phyloP scores from a whole-genome alignment of 352 stramenopile species.

The Phytophthora hibernalis region DNA sequence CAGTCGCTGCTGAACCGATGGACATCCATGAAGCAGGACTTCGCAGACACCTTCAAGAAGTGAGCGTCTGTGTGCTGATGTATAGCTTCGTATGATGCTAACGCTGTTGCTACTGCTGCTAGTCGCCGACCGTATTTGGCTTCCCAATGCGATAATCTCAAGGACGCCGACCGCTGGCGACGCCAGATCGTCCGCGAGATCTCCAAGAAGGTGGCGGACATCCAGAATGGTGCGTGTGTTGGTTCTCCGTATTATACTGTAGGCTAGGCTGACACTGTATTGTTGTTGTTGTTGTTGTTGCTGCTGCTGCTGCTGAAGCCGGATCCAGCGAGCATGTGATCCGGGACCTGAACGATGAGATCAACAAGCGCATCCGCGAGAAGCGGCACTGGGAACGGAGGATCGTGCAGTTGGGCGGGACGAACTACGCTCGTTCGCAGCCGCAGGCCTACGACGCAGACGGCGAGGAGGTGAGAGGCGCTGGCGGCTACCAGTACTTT shows the following conservation, averaged over 20 bases:
- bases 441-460: slow-evolving; percentile 83
- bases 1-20: slow-evolving; percentile 99
- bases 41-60: slow-evolving; percentile 87
- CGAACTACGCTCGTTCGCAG: slow-evolving; percentile 88
- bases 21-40: slow-evolving; percentile 96
- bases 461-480: slow-evolving; percentile 67
- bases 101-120: slow-evolving; percentile 3
- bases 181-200: slow-evolving; percentile 96
- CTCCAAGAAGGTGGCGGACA: slow-evolving; percentile 94
- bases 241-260: not conserved
- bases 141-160: slow-evolving; percentile 94
- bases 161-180: slow-evolving; percentile 94
- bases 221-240: slow-evolving; percentile 91
- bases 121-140: slow-evolving; percentile 93
- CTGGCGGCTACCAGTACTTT: slow-evolving; percentile 96
- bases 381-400: slow-evolving; percentile 90
- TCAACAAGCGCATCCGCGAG: slow-evolving; percentile 98
- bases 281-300: slow-evolving; percentile 7
- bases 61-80: slow-evolving; percentile 30
- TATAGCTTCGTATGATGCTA: slow-evolving; percentile 1
- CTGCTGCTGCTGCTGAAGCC: slow-evolving; percentile 39
- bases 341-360: slow-evolving; percentile 98
- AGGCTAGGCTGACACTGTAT: not conserved
- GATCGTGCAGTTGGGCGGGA: slow-evolving; percentile 92
- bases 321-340: slow-evolving; percentile 96